These are phyloP conservation scores for Microstroma glucosiphilum DNA, from an alignment of 1,284 basidiomycete genomes.

Conservation along the genomic window DNA sequence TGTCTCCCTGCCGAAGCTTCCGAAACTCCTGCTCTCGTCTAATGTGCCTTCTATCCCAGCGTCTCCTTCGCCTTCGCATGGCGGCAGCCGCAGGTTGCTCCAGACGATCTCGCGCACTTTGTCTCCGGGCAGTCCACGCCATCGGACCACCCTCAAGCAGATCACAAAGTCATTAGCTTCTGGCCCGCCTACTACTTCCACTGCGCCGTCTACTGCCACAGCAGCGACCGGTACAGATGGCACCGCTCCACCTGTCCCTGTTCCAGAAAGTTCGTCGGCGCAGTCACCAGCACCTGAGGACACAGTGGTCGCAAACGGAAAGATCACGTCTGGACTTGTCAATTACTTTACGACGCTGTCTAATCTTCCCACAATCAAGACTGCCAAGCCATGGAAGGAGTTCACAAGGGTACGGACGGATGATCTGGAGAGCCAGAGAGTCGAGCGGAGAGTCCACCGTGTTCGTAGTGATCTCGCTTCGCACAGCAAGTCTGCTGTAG, in stretches of 20 bases:
- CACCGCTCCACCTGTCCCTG: conserved; percentile 12
- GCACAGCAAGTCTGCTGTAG: conserved; percentile 30
- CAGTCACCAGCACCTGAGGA: conserved; percentile 52
- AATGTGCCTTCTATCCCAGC: conserved; percentile 13
- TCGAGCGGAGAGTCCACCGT: conserved; percentile 77
- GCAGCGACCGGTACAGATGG: conserved; percentile 7
- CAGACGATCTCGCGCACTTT: conserved; percentile 38
- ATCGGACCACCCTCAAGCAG: conserved; percentile 19
- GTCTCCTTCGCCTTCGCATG: conserved; percentile 5
- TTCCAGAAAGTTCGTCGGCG: neutral
- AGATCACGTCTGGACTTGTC: conserved; percentile 56
- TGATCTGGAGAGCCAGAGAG: conserved; percentile 74
- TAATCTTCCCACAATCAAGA: conserved; percentile 62
- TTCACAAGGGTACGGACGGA: conserved; percentile 76
- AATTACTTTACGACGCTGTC: conserved; percentile 71
- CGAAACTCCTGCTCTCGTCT: conserved; percentile 15
- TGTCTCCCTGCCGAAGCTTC: conserved; percentile 20
- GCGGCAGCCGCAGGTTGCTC: conserved; percentile 26
- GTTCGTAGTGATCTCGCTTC: conserved; percentile 63
- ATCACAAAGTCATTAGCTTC: conserved; percentile 13
- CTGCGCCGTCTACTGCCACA: conserved; percentile 12
- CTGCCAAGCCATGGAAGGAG: conserved; percentile 70
- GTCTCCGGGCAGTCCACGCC: conserved; percentile 24
- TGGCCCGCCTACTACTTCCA: conserved; percentile 5
- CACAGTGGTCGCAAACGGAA: conserved; percentile 13